Conservation (phyloP, 2,329 filamentous ascomycete species). For the Nakataea oryzae region DNA sequence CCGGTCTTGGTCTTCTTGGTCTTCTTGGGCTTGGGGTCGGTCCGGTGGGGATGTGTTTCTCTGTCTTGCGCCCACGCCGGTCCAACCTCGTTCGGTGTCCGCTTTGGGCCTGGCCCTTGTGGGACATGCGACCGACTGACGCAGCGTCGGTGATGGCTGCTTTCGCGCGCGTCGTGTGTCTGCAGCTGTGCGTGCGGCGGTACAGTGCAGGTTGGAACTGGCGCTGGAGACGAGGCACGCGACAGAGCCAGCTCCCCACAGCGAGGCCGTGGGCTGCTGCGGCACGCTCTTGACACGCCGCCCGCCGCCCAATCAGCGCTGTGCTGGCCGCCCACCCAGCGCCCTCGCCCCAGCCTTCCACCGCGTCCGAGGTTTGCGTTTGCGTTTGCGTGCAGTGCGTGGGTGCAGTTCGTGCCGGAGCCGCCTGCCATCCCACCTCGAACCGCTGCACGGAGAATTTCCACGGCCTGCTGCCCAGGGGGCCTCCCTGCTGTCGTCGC, state of each 20-base stretch:
- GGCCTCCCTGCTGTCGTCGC: not conserved
- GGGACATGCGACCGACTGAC: not conserved
- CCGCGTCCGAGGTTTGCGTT: too few relatives aligned
- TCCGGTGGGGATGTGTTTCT: not conserved
- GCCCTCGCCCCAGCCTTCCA: not conserved
- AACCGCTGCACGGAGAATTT: not conserved
- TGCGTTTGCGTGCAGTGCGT: too few relatives aligned
- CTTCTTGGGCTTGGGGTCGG: too few relatives aligned
- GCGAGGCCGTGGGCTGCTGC: too few relatives aligned
- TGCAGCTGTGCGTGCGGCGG: too few relatives aligned
- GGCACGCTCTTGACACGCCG: not conserved
- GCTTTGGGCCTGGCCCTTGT: not conserved
- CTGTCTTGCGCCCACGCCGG: not conserved
- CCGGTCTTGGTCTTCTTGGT: not conserved
- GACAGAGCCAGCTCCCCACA: too few relatives aligned
- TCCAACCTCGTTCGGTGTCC: not conserved
- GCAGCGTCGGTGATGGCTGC: too few relatives aligned
- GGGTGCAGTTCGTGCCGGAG: too few relatives aligned
- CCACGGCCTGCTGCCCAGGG: not conserved
- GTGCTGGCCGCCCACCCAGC: too few relatives aligned
- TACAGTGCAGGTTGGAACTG: too few relatives aligned
- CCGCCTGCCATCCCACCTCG: not conserved
- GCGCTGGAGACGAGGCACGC: too few relatives aligned
- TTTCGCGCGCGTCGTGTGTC: not conserved
- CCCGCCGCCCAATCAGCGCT: too few relatives aligned